These are phyloP conservation scores for Diaporthe sp. DNA, from an alignment of 2,329 filamentous ascomycete genomes.

Conservation along the genomic window DNA sequence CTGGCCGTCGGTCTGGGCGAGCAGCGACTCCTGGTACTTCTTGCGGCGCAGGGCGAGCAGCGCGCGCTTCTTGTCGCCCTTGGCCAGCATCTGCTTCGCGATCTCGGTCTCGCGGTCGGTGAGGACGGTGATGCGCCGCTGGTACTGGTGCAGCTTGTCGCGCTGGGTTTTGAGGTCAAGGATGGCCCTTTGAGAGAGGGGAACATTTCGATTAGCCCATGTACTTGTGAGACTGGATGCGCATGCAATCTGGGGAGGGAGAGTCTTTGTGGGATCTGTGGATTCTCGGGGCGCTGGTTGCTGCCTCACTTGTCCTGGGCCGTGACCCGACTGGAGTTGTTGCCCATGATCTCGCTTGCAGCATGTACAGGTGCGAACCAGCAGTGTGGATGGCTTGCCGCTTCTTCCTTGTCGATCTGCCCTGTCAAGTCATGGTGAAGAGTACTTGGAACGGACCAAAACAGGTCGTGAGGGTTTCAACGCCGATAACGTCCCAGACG, in stretches of 20 bases:
- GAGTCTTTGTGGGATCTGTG: background rate
- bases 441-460: background rate
- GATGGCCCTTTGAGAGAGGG: constrained; percentile 77
- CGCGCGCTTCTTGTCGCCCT: constrained; percentile 83
- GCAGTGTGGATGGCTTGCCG: background rate
- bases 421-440: constrained; percentile 33
- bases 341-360: constrained; percentile 57
- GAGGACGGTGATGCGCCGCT: constrained; percentile 86
- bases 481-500: constrained; percentile 22
- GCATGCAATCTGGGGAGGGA: background rate
- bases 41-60: constrained; percentile 91
- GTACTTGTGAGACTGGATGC: background rate
- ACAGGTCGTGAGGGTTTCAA: constrained; percentile 16
- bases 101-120: constrained; percentile 90
- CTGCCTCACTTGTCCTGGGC: constrained; percentile 83
- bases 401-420: background rate
- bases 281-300: constrained; percentile 6
- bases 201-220: constrained; percentile 8
- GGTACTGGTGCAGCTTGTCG: constrained; percentile 96
- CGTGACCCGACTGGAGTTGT: constrained; percentile 67
- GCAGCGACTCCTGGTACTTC: constrained; percentile 94
- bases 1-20: constrained; percentile 90
- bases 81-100: constrained; percentile 82
- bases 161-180: constrained; percentile 98
- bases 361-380: constrained; percentile 23